Base-by-base conservation (phyloP, 2,329 filamentous ascomycete species). In the Ophiostoma sp. region DNA sequence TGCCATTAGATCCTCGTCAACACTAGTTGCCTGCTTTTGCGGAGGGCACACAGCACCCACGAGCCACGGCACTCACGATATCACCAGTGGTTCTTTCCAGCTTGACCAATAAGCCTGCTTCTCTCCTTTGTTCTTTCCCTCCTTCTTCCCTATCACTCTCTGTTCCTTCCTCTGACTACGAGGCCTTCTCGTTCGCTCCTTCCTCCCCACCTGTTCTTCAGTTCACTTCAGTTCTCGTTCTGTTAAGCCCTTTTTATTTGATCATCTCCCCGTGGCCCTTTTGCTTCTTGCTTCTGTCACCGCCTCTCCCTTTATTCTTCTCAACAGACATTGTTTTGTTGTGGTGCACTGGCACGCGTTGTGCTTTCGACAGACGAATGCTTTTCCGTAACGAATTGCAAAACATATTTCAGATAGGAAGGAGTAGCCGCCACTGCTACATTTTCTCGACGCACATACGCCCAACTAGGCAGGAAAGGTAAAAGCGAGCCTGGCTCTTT, bases 401-500 rank as follows among this genome's bases (percentile, higher is more conserved):
- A 15, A 68, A 48, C 25, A 12, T n/a, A n/a, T n/a, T 33, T 69
- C 22, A 48, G 42, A 50, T 52, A 50, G 64, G 64, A 52, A 69
- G 64, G 64, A 50, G 64, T 50, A 69, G 42, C 64, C 64, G 63
- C 39, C 36, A 45, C 61, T 63, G 31, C 59, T 39, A 22, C 9
- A n/a, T 2, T 39, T 63, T 19, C 11, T 45, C 22, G 36, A 66
- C 39, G 25, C 63, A 48, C 64, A 69, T 50, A 31, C 42, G 64
- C 64, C 64, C 64, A 69, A 69, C 64, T 69, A 69, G 64, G 64
- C 64, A 69, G 64, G 64, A 69, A 69, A 48, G 64, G 64, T 52
- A 69, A 69, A 33, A 22, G 3, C 42, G 4, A 48, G 39, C 63
- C 63, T 31, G 19, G 64, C 64, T 50, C 64, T 50, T 69, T 69